Percentiles rank a stretch among this genome's conserved stretches.
These are phyloP conservation scores for Rhizomucor miehei DNA, from an alignment of 371 early-diverging fungal genomes.

Conservation along the genomic window DNA sequence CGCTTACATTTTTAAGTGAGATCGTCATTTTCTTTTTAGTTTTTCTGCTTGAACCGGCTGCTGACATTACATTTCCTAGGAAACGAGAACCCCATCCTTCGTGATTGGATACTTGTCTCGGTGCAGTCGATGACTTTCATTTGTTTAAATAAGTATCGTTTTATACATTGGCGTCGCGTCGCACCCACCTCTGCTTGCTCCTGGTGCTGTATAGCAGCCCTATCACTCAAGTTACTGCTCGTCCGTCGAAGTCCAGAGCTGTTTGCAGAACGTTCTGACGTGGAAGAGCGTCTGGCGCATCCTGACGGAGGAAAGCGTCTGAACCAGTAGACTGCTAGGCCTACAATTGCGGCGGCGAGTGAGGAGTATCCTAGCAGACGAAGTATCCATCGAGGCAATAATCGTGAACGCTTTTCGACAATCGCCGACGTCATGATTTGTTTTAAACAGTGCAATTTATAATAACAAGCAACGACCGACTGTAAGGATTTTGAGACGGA, in stretches of 20 bases:
- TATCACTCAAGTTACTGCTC: neutral
- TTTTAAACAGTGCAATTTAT: neutral
- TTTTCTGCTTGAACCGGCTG: slow-evolving; percentile 1
- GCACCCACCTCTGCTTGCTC: neutral
- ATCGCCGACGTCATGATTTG: neutral
- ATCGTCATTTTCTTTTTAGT: slow-evolving; percentile 31
- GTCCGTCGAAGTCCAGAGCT: slow-evolving; percentile 5
- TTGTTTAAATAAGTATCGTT: too few species aligned
- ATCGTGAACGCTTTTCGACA: slow-evolving; percentile 7
- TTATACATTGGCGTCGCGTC: too few species aligned
- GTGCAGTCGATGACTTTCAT: too few species aligned
- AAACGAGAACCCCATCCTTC: slow-evolving; percentile 29
- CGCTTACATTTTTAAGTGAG: slow-evolving; percentile 44
- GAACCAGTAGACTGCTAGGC: slow-evolving; percentile 13
- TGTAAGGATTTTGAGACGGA: too few species aligned
- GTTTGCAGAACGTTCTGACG: slow-evolving; percentile 2
- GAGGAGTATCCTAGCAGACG: slow-evolving; percentile 22
- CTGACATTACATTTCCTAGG: slow-evolving; percentile 15
- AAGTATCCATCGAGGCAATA: slow-evolving; percentile 20
- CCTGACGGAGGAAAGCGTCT: slow-evolving; percentile 9
- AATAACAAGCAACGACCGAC: neutral
- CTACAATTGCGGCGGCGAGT: slow-evolving; percentile 17
- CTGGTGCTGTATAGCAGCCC: neutral
- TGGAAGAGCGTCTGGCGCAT: neutral
- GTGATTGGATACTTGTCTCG: neutral